phyloP scores from a whole-genome alignment of 371 early-diverging fungal species.

The Circinella umbellata region DNA sequence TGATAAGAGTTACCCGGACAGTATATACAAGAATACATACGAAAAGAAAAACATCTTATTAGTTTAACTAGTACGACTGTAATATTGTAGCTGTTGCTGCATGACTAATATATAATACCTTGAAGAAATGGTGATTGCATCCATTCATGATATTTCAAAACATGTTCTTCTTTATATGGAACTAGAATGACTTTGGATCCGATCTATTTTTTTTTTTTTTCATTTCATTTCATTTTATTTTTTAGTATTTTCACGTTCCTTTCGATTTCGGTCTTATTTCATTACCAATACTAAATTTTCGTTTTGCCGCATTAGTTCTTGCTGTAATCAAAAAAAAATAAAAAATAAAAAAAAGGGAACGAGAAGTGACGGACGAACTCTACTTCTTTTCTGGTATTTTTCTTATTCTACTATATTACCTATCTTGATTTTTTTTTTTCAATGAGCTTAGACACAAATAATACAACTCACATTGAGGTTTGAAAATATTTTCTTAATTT shows the following conservation, averaged over 20 bases:
- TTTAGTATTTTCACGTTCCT: background rate
- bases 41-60: background rate
- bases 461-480: background rate
- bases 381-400: background rate
- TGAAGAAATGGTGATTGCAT: conserved; percentile 90
- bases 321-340: background rate
- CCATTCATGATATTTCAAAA: conserved; percentile 90
- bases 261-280: background rate
- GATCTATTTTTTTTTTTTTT: conserved; percentile 56
- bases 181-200: conserved; percentile 75
- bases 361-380: conserved; percentile 3
- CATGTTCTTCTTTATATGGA: conserved; percentile 88
- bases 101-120: conserved; percentile 36
- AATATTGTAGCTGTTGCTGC: background rate
- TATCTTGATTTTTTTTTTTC: background rate
- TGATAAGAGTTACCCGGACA: background rate
- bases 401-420: too few species aligned
- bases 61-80: too few species aligned
- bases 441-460: background rate
- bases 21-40: background rate
- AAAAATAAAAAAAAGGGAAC: background rate
- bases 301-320: conserved; percentile 33
- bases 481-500: too few species aligned
- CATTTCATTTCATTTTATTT: background rate
- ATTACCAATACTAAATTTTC: conserved; percentile 42